Evolutionary conservation across 805 yeast species (phyloP).

Genomic region (Starmerella geochares): DNA sequence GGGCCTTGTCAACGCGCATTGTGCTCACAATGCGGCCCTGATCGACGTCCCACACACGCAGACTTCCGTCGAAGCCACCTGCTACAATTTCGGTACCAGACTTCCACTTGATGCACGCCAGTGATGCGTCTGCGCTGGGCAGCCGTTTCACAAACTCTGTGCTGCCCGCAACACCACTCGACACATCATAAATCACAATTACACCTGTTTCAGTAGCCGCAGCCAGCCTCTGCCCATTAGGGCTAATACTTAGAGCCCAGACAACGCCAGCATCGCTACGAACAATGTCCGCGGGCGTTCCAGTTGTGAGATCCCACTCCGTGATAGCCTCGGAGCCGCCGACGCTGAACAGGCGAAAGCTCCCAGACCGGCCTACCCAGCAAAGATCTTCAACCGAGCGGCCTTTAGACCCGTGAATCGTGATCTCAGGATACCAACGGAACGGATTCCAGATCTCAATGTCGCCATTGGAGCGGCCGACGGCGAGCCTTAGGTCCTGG

Average conservation of each 20-base stretch:
- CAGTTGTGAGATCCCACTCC: slow-evolving; percentile 79
- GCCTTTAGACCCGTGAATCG: slow-evolving; percentile 68
- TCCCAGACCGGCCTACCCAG: slow-evolving; percentile 47
- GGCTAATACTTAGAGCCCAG: slow-evolving; percentile 73
- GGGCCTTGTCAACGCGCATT: slow-evolving; percentile 81
- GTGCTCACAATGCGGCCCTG: slow-evolving; percentile 66
- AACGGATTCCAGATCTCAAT: slow-evolving; percentile 92
- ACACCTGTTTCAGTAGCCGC: slow-evolving; percentile 95
- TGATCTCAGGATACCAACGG: slow-evolving; percentile 64
- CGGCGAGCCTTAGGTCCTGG: slow-evolving; percentile 61
- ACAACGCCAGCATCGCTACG: slow-evolving; percentile 90
- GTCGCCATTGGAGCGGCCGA: slow-evolving; percentile 89
- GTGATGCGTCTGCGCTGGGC: slow-evolving; percentile 55
- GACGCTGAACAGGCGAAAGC: slow-evolving; percentile 71
- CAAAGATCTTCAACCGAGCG: slow-evolving; percentile 81
- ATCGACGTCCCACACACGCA: slow-evolving; percentile 65
- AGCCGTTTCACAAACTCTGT: slow-evolving; percentile 66
- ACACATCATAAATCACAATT: slow-evolving; percentile 70
- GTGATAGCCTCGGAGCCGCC: slow-evolving; percentile 88
- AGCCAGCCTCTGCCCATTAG: slow-evolving; percentile 54
- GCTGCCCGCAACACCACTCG: slow-evolving; percentile 61
- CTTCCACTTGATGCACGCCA: slow-evolving; percentile 69
- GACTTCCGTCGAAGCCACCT: slow-evolving; percentile 91
- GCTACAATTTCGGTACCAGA: slow-evolving; percentile 60
- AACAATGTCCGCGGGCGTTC: slow-evolving; percentile 60